Conservation (phyloP, 2,329 filamentous ascomycete genomes). For the Aspergillus udagawae region DNA sequence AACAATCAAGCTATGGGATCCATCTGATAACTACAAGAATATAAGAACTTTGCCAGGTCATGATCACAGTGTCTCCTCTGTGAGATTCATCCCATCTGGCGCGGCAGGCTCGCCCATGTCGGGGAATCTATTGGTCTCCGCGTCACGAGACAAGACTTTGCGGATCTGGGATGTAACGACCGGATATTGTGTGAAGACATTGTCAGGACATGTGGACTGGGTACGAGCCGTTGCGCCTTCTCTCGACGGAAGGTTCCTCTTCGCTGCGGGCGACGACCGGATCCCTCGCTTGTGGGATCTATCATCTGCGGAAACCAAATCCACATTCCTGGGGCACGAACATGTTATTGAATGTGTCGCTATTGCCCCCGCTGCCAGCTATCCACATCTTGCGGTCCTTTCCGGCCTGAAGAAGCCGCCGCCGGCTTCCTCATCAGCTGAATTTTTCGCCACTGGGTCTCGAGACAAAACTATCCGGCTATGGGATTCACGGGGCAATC, state of each 20-base stretch:
- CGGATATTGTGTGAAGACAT: constrained; percentile 87
- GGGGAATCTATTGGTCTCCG: constrained; percentile 80
- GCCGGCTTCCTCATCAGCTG: constrained; percentile 64
- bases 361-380: constrained; percentile 72
- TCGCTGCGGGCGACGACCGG: constrained; percentile 80
- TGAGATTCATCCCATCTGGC: constrained; percentile 82
- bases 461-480: constrained; percentile 85
- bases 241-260: constrained; percentile 73
- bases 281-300: constrained; percentile 83
- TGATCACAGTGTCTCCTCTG: constrained; percentile 84
- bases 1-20: constrained; percentile 94
- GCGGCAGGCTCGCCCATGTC: constrained; percentile 73
- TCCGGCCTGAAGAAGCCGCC: constrained; percentile 80
- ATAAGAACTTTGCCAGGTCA: constrained; percentile 87
- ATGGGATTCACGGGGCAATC: constrained; percentile 77
- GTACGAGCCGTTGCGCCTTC: constrained; percentile 84
- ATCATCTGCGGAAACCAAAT: constrained; percentile 67
- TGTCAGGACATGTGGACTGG: constrained; percentile 82
- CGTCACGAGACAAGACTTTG: constrained; percentile 78
- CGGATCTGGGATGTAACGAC: constrained; percentile 91
- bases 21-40: constrained; percentile 89
- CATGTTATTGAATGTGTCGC: constrained; percentile 79
- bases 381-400: constrained; percentile 66
- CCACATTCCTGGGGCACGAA: constrained; percentile 77
- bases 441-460: constrained; percentile 83